These are phyloP conservation scores for Metarhizium rileyi DNA, from an alignment of 2,329 filamentous ascomycete species.

Conservation along the genomic window DNA sequence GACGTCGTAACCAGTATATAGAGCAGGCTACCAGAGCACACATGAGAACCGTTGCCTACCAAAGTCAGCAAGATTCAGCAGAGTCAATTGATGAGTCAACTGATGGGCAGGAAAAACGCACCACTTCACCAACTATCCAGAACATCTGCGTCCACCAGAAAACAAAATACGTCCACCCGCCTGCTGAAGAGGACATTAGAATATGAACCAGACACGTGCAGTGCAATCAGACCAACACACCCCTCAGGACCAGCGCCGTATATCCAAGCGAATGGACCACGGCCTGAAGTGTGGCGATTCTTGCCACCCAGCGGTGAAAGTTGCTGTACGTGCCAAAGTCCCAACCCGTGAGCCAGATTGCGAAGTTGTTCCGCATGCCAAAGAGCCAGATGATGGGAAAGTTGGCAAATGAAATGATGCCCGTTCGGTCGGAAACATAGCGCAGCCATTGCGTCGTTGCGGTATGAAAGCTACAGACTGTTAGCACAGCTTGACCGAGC, in stretches of 20 bases:
- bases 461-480: slow-evolving; percentile 22
- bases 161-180: slow-evolving; percentile 25
- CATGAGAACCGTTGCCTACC: slow-evolving; percentile 34
- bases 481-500: neutral
- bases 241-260: slow-evolving; percentile 31
- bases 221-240: slow-evolving; percentile 13
- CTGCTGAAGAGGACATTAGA: slow-evolving; percentile 19
- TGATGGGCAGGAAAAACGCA: slow-evolving; percentile 10
- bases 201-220: neutral
- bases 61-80: neutral
- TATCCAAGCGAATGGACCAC: slow-evolving; percentile 55
- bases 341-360: slow-evolving; percentile 61
- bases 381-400: slow-evolving; percentile 58
- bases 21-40: slow-evolving; percentile 36
- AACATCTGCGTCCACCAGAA: slow-evolving; percentile 33
- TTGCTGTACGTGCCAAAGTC: slow-evolving; percentile 56
- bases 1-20: slow-evolving; percentile 39
- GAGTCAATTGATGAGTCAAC: too few species aligned
- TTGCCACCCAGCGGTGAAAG: slow-evolving; percentile 58
- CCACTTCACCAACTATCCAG: slow-evolving; percentile 40
- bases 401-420: slow-evolving; percentile 53
- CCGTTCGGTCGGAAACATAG: slow-evolving; percentile 53
- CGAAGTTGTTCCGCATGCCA: slow-evolving; percentile 54
- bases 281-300: slow-evolving; percentile 51
- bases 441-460: slow-evolving; percentile 31